phyloP scores from a whole-genome alignment of 306 rosid genomes.

The Fagus crenata region DNA sequence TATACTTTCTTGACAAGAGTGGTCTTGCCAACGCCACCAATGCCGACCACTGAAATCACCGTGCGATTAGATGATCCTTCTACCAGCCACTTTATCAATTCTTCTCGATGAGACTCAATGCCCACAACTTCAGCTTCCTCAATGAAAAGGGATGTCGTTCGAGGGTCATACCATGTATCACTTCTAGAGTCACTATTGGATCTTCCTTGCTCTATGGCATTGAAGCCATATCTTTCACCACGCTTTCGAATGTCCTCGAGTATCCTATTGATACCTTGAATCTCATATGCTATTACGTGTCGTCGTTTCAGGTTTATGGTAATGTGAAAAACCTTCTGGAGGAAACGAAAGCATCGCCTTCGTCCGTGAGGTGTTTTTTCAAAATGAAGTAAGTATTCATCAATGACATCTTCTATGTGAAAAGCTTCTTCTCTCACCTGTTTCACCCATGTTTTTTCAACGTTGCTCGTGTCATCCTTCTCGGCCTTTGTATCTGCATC shows the following conservation, averaged over 20 bases:
- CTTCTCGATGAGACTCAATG: background rate
- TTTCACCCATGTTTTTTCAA: background rate
- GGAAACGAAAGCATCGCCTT: background rate
- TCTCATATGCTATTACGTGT: background rate
- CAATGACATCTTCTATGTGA: constrained; percentile 14
- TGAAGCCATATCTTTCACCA: background rate
- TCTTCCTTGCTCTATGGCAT: background rate
- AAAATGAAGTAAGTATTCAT: constrained; percentile 1
- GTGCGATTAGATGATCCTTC: background rate
- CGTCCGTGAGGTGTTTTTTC: background rate
- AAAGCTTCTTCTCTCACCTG: constrained; percentile 1
- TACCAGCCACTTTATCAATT: background rate
- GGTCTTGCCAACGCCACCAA: background rate
- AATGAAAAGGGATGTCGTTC: background rate
- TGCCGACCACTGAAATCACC: background rate
- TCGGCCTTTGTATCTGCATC: background rate
- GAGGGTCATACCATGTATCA: background rate
- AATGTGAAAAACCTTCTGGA: background rate
- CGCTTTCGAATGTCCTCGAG: background rate
- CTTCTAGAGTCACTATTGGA: background rate
- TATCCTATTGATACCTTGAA: background rate
- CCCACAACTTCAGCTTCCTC: background rate
- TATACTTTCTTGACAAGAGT: background rate
- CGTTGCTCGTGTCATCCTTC: background rate
- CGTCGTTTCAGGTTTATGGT: background rate